Conservation (phyloP, 495 filamentous ascomycete species). For the Neurospora hispaniola region DNA sequence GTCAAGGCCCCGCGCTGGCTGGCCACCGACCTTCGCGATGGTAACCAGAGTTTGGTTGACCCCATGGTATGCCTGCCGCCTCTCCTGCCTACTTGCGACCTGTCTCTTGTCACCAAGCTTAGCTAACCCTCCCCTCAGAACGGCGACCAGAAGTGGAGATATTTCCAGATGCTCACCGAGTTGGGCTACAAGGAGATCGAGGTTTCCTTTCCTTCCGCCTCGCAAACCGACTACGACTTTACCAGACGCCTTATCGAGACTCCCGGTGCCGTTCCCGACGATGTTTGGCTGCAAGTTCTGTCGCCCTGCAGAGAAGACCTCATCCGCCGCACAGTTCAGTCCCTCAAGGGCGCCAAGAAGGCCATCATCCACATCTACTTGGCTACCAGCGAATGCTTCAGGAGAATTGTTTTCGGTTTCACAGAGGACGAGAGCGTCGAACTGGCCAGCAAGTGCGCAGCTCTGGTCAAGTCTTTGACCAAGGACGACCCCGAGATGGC, state of each 20-base stretch:
- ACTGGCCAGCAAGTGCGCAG: constrained; percentile 77
- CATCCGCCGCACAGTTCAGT: constrained; percentile 82
- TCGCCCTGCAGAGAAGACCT: constrained; percentile 89
- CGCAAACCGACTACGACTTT: constrained; percentile 92
- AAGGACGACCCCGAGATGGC: constrained; percentile 78
- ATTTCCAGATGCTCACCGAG: constrained; percentile 88
- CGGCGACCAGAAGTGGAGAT: constrained; percentile 85
- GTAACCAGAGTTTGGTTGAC: constrained; percentile 79
- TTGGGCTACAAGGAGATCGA: constrained; percentile 99
- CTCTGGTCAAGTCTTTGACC: constrained; percentile 78
- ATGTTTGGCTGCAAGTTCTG: constrained; percentile 94
- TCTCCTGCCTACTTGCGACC: not conserved
- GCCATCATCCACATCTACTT: constrained; percentile 96
- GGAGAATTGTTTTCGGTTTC: constrained; percentile 79
- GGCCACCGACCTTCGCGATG: constrained; percentile 75
- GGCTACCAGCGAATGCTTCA: constrained; percentile 89
- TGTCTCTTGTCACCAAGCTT: not conserved
- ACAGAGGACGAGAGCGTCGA: constrained; percentile 71
- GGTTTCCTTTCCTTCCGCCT: constrained; percentile 89
- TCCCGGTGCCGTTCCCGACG: constrained; percentile 74
- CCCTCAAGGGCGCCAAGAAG: constrained; percentile 82
- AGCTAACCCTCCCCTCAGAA: constrained; percentile 45
- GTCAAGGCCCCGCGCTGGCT: constrained; percentile 78
- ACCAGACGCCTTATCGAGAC: constrained; percentile 81
- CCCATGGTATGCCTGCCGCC: constrained; percentile 57